A percentile compares a stretch with the other conserved stretches of the same genome.
Conservation (phyloP, 257 asterid genomes). For the Capsicum pubescens region DNA sequence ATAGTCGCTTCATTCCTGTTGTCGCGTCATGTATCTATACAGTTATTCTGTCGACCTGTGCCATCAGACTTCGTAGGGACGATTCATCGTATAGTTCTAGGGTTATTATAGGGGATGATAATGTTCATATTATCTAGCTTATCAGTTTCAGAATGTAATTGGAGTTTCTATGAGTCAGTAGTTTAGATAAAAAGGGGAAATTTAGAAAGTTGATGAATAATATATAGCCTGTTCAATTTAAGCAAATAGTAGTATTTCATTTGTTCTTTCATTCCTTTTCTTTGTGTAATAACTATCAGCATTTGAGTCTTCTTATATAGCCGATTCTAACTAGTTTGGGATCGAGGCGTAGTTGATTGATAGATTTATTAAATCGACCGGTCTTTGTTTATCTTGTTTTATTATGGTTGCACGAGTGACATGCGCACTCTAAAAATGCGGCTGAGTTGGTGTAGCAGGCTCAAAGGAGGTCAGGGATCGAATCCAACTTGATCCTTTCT, state of each 20-base stretch:
- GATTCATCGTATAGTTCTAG: neutral
- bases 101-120: neutral
- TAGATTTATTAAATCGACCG: neutral
- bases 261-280: slow-evolving; percentile 16
- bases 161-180: neutral
- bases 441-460: too few species aligned
- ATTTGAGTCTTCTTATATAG: neutral
- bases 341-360: neutral
- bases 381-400: neutral
- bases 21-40: neutral
- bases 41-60: too few species aligned
- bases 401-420: too few species aligned
- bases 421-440: too few species aligned
- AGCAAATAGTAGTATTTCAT: neutral
- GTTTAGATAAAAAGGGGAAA: neutral
- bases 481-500: too few species aligned
- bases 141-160: slow-evolving; percentile 13
- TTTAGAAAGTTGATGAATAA: slow-evolving; percentile 16
- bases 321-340: neutral
- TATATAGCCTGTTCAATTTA: neutral
- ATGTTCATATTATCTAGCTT: slow-evolving; percentile 18
- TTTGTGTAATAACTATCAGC: neutral
- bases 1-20: neutral
- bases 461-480: too few species aligned
- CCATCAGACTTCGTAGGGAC: too few species aligned